Evolutionary conservation across 2,329 filamentous ascomycete genomes (phyloP).

Genomic region (Amesomyces nigricolor): DNA sequence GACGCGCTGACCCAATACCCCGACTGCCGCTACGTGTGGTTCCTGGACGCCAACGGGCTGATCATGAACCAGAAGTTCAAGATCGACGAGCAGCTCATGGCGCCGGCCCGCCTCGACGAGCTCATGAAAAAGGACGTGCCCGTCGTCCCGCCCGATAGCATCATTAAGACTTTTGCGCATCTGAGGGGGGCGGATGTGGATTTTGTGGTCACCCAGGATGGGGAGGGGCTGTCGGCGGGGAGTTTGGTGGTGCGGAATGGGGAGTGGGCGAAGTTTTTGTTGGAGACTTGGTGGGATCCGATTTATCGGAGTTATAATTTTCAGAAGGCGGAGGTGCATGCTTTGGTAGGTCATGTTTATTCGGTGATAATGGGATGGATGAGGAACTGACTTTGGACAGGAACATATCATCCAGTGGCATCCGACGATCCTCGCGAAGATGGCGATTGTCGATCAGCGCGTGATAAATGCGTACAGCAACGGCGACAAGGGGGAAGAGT

Average conservation of each 20-base stretch:
- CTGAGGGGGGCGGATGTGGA: slow-evolving; percentile 74
- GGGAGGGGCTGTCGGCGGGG: slow-evolving; percentile 66
- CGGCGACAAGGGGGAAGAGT: slow-evolving; percentile 53
- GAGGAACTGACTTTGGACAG: slow-evolving; percentile 40
- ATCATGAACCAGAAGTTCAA: slow-evolving; percentile 77
- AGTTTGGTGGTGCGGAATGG: slow-evolving; percentile 79
- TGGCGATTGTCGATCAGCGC: slow-evolving; percentile 84
- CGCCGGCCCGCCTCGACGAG: slow-evolving; percentile 59
- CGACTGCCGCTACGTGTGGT: slow-evolving; percentile 77
- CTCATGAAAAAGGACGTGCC: slow-evolving; percentile 81
- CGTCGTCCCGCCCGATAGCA: slow-evolving; percentile 89
- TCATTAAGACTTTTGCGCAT: slow-evolving; percentile 89
- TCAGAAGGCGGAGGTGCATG: slow-evolving; percentile 87
- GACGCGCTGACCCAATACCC: slow-evolving; percentile 81
- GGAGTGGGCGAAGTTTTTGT: slow-evolving; percentile 86
- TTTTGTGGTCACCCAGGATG: slow-evolving; percentile 78
- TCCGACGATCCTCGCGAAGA: slow-evolving; percentile 83
- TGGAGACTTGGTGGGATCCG: slow-evolving; percentile 95
- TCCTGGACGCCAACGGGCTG: slow-evolving; percentile 74
- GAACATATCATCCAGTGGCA: slow-evolving; percentile 95
- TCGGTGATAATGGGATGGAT: not conserved
- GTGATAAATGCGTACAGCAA: slow-evolving; percentile 72
- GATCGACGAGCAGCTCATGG: slow-evolving; percentile 67
- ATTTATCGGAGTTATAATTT: slow-evolving; percentile 94
- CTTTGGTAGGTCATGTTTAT: slow-evolving; percentile 56